Conservation (phyloP, 2,329 filamentous ascomycete species). For the Colletotrichum sp. region DNA sequence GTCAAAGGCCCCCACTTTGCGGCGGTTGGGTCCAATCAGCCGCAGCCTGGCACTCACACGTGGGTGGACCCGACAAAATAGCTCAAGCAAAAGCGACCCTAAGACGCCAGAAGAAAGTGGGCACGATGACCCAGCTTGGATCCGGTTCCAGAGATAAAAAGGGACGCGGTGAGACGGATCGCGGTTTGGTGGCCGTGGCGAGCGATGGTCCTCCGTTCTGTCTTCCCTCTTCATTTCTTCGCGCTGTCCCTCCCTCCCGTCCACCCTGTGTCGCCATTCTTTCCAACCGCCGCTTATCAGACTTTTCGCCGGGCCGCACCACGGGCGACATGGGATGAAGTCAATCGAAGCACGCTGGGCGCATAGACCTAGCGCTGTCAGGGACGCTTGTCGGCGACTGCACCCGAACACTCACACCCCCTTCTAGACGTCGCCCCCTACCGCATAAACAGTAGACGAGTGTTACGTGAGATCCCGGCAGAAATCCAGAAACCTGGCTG, state of each 20-base stretch:
- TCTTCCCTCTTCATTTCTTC: not conserved
- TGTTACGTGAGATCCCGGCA: constrained; percentile 19
- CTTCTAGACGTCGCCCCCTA: not conserved
- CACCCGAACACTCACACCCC: not conserved
- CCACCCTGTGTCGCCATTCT: not conserved
- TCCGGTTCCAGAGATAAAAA: constrained; percentile 17
- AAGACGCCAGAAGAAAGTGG: constrained; percentile 8
- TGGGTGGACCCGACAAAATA: constrained; percentile 23
- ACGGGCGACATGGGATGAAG: constrained; percentile 15
- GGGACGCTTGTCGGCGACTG: constrained; percentile 7
- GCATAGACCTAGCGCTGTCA: constrained; percentile 1
- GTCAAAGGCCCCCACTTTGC: constrained; percentile 20
- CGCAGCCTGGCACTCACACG: constrained; percentile 17
- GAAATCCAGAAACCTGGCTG: constrained; percentile 15
- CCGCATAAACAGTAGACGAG: constrained; percentile 13
- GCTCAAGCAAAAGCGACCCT: not conserved
- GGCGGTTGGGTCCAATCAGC: constrained; percentile 18
- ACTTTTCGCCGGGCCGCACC: not conserved
- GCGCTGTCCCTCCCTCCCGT: not conserved
- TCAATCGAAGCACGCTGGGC: constrained; percentile 16
- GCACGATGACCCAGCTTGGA: constrained; percentile 6
- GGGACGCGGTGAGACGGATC: constrained; percentile 12
- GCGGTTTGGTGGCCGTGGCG: not conserved
- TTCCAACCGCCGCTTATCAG: not conserved
- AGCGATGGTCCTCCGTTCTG: not conserved